phyloP scores from a whole-genome alignment of 2,329 filamentous ascomycete genomes.

The Penicillium sp. region DNA sequence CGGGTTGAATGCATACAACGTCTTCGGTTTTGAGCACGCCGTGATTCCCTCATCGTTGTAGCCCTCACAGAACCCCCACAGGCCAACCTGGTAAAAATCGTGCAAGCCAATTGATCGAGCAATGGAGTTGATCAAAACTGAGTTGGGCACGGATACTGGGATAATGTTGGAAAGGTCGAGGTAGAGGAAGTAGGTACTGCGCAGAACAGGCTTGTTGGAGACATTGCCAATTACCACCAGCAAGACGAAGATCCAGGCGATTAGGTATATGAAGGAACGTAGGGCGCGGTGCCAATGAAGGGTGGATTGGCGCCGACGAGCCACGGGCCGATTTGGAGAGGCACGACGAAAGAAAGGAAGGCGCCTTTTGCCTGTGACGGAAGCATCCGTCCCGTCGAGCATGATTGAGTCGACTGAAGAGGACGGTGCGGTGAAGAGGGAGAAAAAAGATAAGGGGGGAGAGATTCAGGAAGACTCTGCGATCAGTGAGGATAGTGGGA shows the following conservation, averaged over 20 bases:
- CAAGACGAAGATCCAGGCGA: conserved; percentile 77
- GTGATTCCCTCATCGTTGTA: conserved; percentile 72
- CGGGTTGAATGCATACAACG: conserved; percentile 89
- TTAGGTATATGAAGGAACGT: conserved; percentile 70
- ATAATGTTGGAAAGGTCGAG: conserved; percentile 83
- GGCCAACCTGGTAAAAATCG: conserved; percentile 90
- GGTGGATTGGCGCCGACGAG: conserved; percentile 36
- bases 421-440: conserved; percentile 1
- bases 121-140: conserved; percentile 80
- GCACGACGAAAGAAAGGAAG: conserved; percentile 34
- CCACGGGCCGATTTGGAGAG: conserved; percentile 30
- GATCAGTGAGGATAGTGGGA: neutral
- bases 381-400: conserved; percentile 19
- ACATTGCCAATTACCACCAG: conserved; percentile 80
- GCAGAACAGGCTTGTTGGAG: conserved; percentile 62
- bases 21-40: conserved; percentile 69
- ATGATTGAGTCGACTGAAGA: conserved; percentile 14
- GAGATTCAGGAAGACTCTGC: neutral
- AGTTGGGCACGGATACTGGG: conserved; percentile 70
- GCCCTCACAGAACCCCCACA: conserved; percentile 93
- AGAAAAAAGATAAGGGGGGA: neutral
- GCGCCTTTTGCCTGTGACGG: conserved; percentile 31
- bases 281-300: conserved; percentile 63
- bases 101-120: conserved; percentile 83
- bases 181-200: conserved; percentile 79